Evolutionary conservation across 1,139 yeast genomes (phyloP).

Genomic region (Blastobotrys persicus): DNA sequence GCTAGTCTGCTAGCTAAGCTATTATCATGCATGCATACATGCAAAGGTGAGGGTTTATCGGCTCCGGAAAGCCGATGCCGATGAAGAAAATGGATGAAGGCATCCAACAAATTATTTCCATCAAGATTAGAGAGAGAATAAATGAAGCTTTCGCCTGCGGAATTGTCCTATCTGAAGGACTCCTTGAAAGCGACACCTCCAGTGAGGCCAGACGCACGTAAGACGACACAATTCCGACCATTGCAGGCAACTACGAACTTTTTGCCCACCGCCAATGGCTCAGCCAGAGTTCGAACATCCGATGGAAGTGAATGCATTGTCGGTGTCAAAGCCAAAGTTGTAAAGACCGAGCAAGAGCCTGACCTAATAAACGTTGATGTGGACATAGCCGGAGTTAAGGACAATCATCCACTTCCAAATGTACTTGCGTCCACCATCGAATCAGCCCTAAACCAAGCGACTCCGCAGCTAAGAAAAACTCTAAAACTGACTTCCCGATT

Average conservation of each 20-base stretch:
- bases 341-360: conserved; percentile 45
- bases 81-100: not conserved
- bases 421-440: conserved; percentile 46
- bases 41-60: too few species aligned
- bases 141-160: conserved; percentile 70
- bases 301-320: conserved; percentile 94
- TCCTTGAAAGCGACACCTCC: conserved; percentile 64
- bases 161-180: conserved; percentile 72
- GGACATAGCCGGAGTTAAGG: conserved; percentile 48
- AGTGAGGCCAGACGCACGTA: conserved; percentile 80
- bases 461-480: conserved; percentile 44
- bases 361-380: conserved; percentile 70
- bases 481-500: conserved; percentile 69
- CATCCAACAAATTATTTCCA: conserved; percentile 6
- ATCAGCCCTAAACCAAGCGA: conserved; percentile 27
- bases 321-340: conserved; percentile 83
- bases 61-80: not conserved
- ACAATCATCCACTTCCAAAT: conserved; percentile 36
- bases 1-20: too few species aligned
- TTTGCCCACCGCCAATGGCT: conserved; percentile 85
- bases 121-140: not conserved
- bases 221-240: conserved; percentile 73
- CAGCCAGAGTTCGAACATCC: conserved; percentile 76
- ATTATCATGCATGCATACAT: too few species aligned
- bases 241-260: conserved; percentile 78